These are phyloP conservation scores for Aspergillus hiratsukae DNA, from an alignment of 2,329 filamentous ascomycete genomes.

Conservation along the genomic window DNA sequence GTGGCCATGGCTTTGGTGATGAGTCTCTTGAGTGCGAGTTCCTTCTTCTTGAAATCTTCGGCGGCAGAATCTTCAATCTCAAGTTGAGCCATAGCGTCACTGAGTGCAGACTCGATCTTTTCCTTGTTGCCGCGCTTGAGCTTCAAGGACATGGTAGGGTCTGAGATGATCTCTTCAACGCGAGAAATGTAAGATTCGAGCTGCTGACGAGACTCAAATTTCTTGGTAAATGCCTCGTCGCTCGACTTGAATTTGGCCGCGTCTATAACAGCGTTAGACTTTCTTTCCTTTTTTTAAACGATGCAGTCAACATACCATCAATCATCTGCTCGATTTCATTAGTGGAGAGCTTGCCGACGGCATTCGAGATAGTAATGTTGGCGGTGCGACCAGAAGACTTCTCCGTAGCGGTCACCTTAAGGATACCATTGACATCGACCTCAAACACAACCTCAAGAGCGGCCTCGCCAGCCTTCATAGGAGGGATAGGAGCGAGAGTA, in stretches of 20 bases:
- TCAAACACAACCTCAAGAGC: conserved; percentile 98
- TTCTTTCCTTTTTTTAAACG: not conserved
- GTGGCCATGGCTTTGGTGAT: conserved; percentile 98
- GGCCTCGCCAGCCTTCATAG: conserved; percentile 88
- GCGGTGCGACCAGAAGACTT: conserved; percentile 96
- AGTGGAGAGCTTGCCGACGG: conserved; percentile 94
- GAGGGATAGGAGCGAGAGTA: conserved; percentile 81
- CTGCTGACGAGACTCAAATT: conserved; percentile 98
- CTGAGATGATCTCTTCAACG: conserved; percentile 97
- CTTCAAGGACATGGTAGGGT: conserved; percentile 93
- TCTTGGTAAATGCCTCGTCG: conserved; percentile 99
- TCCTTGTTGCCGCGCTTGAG: conserved; percentile 99
- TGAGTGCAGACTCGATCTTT: conserved; percentile 96
- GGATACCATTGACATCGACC: conserved; percentile 99
- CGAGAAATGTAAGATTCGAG: conserved; percentile 98
- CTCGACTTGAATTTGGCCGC: conserved; percentile 98
- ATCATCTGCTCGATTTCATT: conserved; percentile 98
- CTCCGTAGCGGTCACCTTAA: conserved; percentile 98
- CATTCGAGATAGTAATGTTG: conserved; percentile 99
- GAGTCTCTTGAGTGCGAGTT: conserved; percentile 92
- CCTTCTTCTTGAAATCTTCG: conserved; percentile 99
- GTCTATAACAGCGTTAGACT: conserved; percentile 47
- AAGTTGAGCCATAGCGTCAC: conserved; percentile 94
- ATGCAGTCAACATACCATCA: conserved; percentile 53
- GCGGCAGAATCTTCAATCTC: conserved; percentile 88